Conservation (phyloP, 177 flowering plant species). For the Telopea speciosissima region DNA sequence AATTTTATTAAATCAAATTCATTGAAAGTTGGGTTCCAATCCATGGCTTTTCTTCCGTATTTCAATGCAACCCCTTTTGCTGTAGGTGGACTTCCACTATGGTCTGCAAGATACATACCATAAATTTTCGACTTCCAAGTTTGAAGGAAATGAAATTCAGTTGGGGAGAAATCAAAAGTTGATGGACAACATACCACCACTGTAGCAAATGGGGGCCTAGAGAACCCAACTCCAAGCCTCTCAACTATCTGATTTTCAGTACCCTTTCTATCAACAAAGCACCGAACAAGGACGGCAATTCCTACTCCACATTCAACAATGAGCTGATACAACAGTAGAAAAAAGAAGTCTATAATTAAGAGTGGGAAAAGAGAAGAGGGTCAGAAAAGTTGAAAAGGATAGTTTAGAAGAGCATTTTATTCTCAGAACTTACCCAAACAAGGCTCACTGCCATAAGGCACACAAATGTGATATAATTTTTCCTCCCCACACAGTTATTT, state of each 20-base stretch:
- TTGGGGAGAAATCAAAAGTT: neutral
- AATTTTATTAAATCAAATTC: too few relatives aligned
- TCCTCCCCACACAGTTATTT: slow-evolving; percentile 92
- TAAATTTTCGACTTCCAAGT: neutral
- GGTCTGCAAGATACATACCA: neutral
- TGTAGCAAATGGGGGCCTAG: slow-evolving; percentile 77
- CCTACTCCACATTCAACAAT: slow-evolving; percentile 71
- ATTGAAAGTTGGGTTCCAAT: too few relatives aligned
- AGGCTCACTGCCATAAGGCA: slow-evolving; percentile 88
- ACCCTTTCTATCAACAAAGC: slow-evolving; percentile 61
- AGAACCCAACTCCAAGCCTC: slow-evolving; percentile 83
- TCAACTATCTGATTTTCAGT: slow-evolving; percentile 54
- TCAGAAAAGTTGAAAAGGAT: neutral
- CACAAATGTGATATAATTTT: slow-evolving; percentile 76
- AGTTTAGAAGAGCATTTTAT: slow-evolving; percentile 1
- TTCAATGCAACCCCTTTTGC: neutral
- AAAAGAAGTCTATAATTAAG: neutral
- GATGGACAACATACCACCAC: slow-evolving; percentile 64
- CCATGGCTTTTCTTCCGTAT: too few relatives aligned
- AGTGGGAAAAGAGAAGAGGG: neutral
- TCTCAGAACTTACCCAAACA: slow-evolving; percentile 55
- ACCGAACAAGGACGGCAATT: slow-evolving; percentile 68
- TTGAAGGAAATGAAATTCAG: neutral
- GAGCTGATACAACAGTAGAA: slow-evolving; percentile 58
- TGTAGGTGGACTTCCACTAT: neutral